phyloP scores from a whole-genome alignment of 805 yeast species.

The Nakazawaea ishiwadae region DNA sequence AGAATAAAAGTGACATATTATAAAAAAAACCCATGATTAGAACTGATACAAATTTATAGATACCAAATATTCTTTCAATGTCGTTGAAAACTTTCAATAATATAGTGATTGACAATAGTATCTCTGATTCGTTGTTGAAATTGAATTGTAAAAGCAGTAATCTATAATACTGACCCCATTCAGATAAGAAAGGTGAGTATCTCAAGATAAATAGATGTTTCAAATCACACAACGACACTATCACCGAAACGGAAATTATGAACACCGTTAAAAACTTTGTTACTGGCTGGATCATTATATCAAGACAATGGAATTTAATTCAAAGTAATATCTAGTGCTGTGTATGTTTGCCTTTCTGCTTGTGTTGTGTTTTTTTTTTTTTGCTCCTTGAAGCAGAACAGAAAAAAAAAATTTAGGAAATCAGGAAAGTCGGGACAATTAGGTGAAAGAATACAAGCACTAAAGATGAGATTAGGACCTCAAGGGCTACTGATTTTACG shows the following conservation, averaged over 20 bases:
- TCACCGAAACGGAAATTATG: slow-evolving; percentile 33
- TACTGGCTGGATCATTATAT: slow-evolving; percentile 27
- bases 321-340: too few relatives aligned
- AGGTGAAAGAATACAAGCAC: too few relatives aligned
- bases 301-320: not conserved
- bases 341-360: not conserved
- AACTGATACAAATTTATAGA: slow-evolving; percentile 45
- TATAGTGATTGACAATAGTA: slow-evolving; percentile 37
- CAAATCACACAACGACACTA: slow-evolving; percentile 36
- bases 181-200: slow-evolving; percentile 48
- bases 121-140: slow-evolving; percentile 59
- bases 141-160: slow-evolving; percentile 42
- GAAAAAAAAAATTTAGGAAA: not conserved
- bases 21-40: slow-evolving; percentile 40
- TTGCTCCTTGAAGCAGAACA: too few relatives aligned
- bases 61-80: slow-evolving; percentile 55
- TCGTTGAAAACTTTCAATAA: slow-evolving; percentile 48
- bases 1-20: slow-evolving; percentile 36
- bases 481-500: slow-evolving; percentile 5
- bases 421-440: not conserved
- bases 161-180: slow-evolving; percentile 58
- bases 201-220: slow-evolving; percentile 39
- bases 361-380: not conserved
- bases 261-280: slow-evolving; percentile 31
- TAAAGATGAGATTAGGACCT: slow-evolving; percentile 11